Percentiles rank a stretch among this genome's conserved stretches.
Conservation (phyloP, 1,139 yeast species). For the Kurtzmaniella quercitrusa region DNA sequence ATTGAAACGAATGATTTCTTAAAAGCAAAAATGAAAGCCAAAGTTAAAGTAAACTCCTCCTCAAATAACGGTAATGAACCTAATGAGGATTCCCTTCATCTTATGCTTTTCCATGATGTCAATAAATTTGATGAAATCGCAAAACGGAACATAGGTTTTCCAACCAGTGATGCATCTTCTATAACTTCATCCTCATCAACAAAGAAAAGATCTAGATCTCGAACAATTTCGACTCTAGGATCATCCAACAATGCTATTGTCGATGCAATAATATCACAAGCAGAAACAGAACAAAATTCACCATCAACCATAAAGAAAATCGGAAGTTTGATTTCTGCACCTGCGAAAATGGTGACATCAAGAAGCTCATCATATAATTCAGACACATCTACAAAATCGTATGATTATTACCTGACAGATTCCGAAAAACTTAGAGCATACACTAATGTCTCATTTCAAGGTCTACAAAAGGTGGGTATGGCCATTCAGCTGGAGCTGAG, state of each 20-base stretch:
- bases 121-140: constrained; percentile 17
- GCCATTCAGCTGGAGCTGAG: constrained; percentile 28
- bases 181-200: background rate
- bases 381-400: background rate
- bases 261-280: background rate
- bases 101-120: constrained; percentile 50
- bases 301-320: constrained; percentile 1
- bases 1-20: constrained; percentile 6
- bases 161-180: no score
- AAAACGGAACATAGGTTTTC: background rate
- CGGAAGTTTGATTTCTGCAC: background rate
- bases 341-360: background rate
- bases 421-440: background rate
- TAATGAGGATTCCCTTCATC: constrained; percentile 57
- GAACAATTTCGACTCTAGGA: constrained; percentile 16
- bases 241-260: constrained; percentile 9
- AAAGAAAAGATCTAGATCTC: background rate
- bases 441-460: constrained; percentile 24
- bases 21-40: constrained; percentile 11
- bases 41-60: constrained; percentile 21
- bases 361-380: background rate
- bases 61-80: background rate
- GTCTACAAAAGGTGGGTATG: constrained; percentile 30
- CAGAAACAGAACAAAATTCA: background rate
- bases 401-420: background rate